Conservation (phyloP, 805 yeast genomes). For the Starmerella kuoi region DNA sequence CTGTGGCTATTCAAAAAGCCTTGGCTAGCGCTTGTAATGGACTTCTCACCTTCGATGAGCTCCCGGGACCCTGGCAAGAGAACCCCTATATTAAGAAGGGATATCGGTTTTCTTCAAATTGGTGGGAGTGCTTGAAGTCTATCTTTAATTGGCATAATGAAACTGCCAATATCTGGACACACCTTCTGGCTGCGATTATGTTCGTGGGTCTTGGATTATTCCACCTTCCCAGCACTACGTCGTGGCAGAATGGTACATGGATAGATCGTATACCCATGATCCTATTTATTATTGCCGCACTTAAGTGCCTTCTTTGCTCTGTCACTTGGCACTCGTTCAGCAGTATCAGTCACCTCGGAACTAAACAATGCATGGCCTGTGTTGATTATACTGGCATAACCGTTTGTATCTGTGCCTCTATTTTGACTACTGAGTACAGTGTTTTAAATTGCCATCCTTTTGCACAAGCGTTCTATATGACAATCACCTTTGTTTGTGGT, state of each 20-base stretch:
- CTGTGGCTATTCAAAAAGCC: slow-evolving; percentile 21
- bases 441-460: slow-evolving; percentile 51
- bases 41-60: slow-evolving; percentile 66
- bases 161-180: slow-evolving; percentile 89
- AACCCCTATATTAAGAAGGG: slow-evolving; percentile 76
- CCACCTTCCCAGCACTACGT: slow-evolving; percentile 52
- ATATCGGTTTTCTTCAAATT: slow-evolving; percentile 65
- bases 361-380: slow-evolving; percentile 74
- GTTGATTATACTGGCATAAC: slow-evolving; percentile 93
- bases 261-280: slow-evolving; percentile 43
- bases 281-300: slow-evolving; percentile 56
- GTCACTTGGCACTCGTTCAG: slow-evolving; percentile 86
- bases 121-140: slow-evolving; percentile 46
- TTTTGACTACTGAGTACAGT: slow-evolving; percentile 73
- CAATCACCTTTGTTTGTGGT: slow-evolving; percentile 56
- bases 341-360: slow-evolving; percentile 50
- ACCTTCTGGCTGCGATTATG: slow-evolving; percentile 53
- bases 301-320: slow-evolving; percentile 68
- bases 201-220: slow-evolving; percentile 44
- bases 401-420: slow-evolving; percentile 75
- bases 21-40: slow-evolving; percentile 27
- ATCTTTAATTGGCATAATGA: slow-evolving; percentile 68
- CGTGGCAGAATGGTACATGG: slow-evolving; percentile 35
- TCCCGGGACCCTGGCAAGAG: slow-evolving; percentile 89
- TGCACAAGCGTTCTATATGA: slow-evolving; percentile 40